A percentile compares a stretch with the other conserved stretches of the same genome.
Evolutionary conservation across 2,329 filamentous ascomycete species (phyloP).

Genomic region (Plectosphaerella sp.): DNA sequence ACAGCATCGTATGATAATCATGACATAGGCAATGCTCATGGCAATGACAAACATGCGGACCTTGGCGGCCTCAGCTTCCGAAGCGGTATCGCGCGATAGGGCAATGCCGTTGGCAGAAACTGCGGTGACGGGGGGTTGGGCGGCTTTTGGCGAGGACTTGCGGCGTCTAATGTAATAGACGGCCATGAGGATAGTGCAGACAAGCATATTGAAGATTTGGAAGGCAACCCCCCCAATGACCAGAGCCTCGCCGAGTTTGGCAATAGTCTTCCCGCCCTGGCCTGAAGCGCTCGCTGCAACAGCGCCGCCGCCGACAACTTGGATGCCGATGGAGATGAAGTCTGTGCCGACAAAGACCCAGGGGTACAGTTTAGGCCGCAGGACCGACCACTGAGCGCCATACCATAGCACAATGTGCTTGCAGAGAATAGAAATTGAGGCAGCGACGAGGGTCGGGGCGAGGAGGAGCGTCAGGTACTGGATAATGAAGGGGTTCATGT

Average conservation of each 20-base stretch:
- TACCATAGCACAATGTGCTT: slow-evolving; percentile 40
- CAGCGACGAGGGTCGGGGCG: slow-evolving; percentile 36
- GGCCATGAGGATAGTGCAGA: slow-evolving; percentile 12
- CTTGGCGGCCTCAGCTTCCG: slow-evolving; percentile 1
- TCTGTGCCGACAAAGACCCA: slow-evolving; percentile 47
- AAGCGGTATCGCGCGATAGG: background rate
- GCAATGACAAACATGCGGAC: slow-evolving; percentile 4
- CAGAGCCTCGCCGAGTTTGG: slow-evolving; percentile 11
- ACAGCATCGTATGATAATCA: slow-evolving; percentile 9
- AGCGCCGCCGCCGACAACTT: slow-evolving; percentile 14
- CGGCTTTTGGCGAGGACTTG: background rate
- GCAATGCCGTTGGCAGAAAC: background rate
- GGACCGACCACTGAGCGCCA: slow-evolving; percentile 31
- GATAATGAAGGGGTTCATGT: slow-evolving; percentile 29
- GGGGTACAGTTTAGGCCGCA: slow-evolving; percentile 38
- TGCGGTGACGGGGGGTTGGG: background rate
- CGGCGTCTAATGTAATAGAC: slow-evolving; percentile 4
- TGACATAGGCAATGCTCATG: slow-evolving; percentile 7
- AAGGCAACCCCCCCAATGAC: slow-evolving; percentile 18
- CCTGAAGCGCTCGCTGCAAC: background rate
- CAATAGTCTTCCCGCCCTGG: background rate
- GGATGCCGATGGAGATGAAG: slow-evolving; percentile 29
- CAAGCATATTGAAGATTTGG: slow-evolving; percentile 20
- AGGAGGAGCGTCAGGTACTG: slow-evolving; percentile 36
- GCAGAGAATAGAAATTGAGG: slow-evolving; percentile 40